Evolutionary conservation across 257 asterid species (phyloP).

Genomic region (Marsdenia floribunda): DNA sequence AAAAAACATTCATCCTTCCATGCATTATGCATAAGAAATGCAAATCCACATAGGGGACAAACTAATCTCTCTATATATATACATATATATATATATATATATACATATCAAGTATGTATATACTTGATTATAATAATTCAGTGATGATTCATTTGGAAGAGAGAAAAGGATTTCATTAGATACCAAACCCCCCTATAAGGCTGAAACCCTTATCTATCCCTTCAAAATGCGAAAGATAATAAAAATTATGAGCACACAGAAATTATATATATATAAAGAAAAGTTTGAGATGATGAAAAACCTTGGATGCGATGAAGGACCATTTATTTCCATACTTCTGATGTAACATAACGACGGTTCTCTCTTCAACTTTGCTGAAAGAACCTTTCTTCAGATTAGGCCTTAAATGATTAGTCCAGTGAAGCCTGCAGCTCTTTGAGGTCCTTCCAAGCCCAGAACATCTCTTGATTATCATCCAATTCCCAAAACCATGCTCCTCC

Average conservation of each 20-base stretch:
- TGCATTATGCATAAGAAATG: neutral
- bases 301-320: conserved; percentile 57
- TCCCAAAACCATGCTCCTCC: conserved; percentile 35
- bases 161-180: no score
- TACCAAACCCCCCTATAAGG: no score
- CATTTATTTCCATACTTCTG: conserved; percentile 46
- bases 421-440: conserved; percentile 53
- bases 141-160: no score
- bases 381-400: conserved; percentile 50
- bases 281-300: conserved; percentile 3
- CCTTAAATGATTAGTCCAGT: conserved; percentile 56
- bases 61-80: neutral
- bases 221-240: no score
- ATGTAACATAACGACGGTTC: conserved; percentile 41
- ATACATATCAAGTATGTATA: no score
- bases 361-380: conserved; percentile 38
- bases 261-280: no score
- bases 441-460: conserved; percentile 39
- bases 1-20: neutral
- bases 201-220: no score
- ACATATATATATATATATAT: no score
- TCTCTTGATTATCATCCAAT: conserved; percentile 43
- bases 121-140: no score
- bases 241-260: no score
- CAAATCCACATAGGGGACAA: neutral